phyloP scores from a whole-genome alignment of 371 early-diverging fungal genomes.

The Lichtheimia hyalospora region DNA sequence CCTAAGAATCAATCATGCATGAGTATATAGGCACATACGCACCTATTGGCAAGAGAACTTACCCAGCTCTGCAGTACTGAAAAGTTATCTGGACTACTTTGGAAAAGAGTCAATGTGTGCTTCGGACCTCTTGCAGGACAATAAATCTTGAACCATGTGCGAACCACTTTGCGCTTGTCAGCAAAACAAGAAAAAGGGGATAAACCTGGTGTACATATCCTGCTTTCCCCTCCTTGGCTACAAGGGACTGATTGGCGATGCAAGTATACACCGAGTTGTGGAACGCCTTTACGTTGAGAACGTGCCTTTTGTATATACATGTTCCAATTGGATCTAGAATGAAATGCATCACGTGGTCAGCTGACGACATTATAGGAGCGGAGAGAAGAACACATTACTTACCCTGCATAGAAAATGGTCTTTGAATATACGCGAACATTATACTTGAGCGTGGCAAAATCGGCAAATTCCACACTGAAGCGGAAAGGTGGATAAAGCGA shows the following conservation, averaged over 20 bases:
- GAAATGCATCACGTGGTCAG: slow-evolving; percentile 7
- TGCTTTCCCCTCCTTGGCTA: slow-evolving; percentile 4
- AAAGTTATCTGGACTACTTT: slow-evolving; percentile 60
- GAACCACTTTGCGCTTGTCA: slow-evolving; percentile 46
- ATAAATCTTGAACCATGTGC: slow-evolving; percentile 62
- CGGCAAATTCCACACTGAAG: slow-evolving; percentile 55
- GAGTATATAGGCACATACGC: background rate
- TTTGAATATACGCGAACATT: slow-evolving; percentile 47
- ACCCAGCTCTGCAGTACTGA: slow-evolving; percentile 55
- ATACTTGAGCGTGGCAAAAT: slow-evolving; percentile 33
- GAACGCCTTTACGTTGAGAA: slow-evolving; percentile 35
- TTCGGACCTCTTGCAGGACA: slow-evolving; percentile 49
- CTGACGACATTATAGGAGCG: background rate
- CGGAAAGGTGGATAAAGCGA: slow-evolving; percentile 57
- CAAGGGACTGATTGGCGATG: slow-evolving; percentile 51
- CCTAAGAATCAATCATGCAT: slow-evolving; percentile 22
- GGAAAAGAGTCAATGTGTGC: slow-evolving; percentile 55
- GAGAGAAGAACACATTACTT: slow-evolving; percentile 9
- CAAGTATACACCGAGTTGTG: slow-evolving; percentile 54
- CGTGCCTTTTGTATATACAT: slow-evolving; percentile 56
- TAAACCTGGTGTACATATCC: slow-evolving; percentile 9
- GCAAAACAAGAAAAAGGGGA: slow-evolving; percentile 41
- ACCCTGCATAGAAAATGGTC: slow-evolving; percentile 62
- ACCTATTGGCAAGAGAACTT: slow-evolving; percentile 7
- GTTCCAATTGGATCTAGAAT: slow-evolving; percentile 65